Evolutionary conservation across 371 early-diverging fungal species (phyloP), one percentile per base, ranked within the genome.

Genomic region (Mortierella sp.): DNA sequence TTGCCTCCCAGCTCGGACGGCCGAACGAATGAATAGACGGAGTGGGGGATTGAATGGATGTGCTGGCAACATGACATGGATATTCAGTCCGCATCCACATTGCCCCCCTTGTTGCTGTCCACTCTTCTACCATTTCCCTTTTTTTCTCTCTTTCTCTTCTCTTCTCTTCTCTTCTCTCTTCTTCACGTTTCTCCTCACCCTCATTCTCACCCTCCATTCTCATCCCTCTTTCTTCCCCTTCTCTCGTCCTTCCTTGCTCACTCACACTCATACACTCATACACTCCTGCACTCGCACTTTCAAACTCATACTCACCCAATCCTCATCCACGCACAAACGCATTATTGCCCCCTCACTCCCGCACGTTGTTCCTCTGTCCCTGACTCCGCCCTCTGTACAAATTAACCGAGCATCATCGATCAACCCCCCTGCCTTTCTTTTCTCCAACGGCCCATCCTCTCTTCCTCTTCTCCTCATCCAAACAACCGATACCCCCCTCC

Each of bases 281-380:
- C 53, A 34, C 40, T 26, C 61, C 26, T n/a, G 40, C 51, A 28
- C 74, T 14, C 40, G 3, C 43, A 24, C 37, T 28, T 31, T 28
- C 69, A n/a, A 37, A 24, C 19, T 53, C 37, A 19, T 37, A 24
- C 54, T n/a, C 46, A 11, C 24, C 54, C 19, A 34, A 21, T 28
- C 55, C 50, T 51, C 71, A 13, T 14, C 61, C 69, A 50, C 44
- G 46, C 46, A 26, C 19, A 44, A 44, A 44, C 54, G 8, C 46
- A 54, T 34, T 34, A n/a, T 55, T 55, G 64, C 28, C 59, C 59
- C 64, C 14, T 40, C 28, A 46, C n/a, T 40, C 34, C 46, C 46
- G 34, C 59, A 59, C 59, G 59, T 59, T 59, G 59, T 59, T 59
- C 31, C 59, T 40, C 43, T 59, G 59, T 59, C 59, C 14, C 59